Conservation (phyloP, 345 rosid species). For the Citrus sp. region DNA sequence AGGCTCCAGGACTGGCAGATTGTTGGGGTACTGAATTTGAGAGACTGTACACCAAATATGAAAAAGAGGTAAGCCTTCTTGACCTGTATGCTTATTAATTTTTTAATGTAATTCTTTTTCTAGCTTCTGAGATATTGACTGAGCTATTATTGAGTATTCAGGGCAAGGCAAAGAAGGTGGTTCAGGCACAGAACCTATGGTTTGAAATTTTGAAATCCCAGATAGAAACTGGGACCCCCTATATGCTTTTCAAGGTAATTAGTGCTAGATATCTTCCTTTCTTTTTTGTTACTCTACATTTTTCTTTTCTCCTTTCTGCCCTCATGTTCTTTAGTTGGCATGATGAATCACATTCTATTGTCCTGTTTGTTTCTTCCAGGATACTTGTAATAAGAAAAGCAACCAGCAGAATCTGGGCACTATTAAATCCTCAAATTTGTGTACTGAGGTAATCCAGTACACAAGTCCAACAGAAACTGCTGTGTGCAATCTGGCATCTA, state of each 20-base stretch:
- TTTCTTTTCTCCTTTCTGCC: background rate
- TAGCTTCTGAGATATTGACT: background rate
- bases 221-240: constrained; percentile 98
- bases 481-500: constrained; percentile 94
- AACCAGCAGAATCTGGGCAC: constrained; percentile 96
- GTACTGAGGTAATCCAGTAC: constrained; percentile 87
- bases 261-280: background rate
- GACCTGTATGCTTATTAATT: background rate
- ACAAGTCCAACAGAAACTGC: constrained; percentile 94
- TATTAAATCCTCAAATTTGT: constrained; percentile 87
- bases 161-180: constrained; percentile 94
- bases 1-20: constrained; percentile 86
- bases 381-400: constrained; percentile 85
- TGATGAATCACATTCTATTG: background rate
- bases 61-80: constrained; percentile 44
- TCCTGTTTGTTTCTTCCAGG: constrained; percentile 38
- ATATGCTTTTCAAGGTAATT: constrained; percentile 91
- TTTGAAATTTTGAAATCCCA: constrained; percentile 82
- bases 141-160: constrained; percentile 14
- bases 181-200: constrained; percentile 84
- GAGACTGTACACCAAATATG: constrained; percentile 57
- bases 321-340: background rate
- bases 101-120: background rate
- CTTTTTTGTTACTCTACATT: background rate
- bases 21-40: constrained; percentile 86